A percentile compares a stretch with the other conserved stretches of the same genome.
These are phyloP conservation scores for Saccharomyces eubayanus DNA, from an alignment of 805 yeast species.

Conservation along the genomic window DNA sequence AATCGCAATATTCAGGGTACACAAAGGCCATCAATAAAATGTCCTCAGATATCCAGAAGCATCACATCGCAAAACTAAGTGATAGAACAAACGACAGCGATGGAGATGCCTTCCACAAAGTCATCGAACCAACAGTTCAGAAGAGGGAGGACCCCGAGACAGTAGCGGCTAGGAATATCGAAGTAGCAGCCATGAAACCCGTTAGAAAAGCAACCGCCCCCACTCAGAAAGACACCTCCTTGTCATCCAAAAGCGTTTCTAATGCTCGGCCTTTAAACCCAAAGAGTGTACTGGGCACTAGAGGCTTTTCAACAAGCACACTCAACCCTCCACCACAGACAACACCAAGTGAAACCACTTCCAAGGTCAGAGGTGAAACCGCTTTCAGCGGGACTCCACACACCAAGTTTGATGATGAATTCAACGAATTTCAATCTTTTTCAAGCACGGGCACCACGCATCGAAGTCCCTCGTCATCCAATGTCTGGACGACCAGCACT, in stretches of 20 bases:
- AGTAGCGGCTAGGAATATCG: constrained; percentile 17
- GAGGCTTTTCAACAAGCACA: neutral
- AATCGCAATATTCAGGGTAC: constrained; percentile 36
- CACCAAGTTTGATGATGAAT: neutral
- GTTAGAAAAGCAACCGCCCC: constrained; percentile 4
- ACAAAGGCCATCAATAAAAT: constrained; percentile 35
- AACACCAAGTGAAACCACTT: neutral
- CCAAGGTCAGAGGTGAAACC: neutral
- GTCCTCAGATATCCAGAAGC: constrained; percentile 37
- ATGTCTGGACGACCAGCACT: constrained; percentile 1
- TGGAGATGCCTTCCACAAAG: constrained; percentile 21
- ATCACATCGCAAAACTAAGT: constrained; percentile 32
- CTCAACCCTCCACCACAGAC: neutral
- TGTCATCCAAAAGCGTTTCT: neutral
- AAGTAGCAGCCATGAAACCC: constrained; percentile 24
- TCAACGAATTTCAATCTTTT: neutral
- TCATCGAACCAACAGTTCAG: constrained; percentile 14
- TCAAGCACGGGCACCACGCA: neutral
- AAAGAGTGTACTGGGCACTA: neutral
- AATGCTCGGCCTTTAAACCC: neutral
- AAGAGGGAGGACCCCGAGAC: constrained; percentile 18
- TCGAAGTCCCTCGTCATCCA: neutral
- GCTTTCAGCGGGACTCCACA: neutral
- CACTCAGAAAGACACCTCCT: neutral
- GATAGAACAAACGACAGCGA: constrained; percentile 16